Evolutionary conservation across 2,329 filamentous ascomycete species (phyloP).

Genomic region (Epichloe hybrida): DNA sequence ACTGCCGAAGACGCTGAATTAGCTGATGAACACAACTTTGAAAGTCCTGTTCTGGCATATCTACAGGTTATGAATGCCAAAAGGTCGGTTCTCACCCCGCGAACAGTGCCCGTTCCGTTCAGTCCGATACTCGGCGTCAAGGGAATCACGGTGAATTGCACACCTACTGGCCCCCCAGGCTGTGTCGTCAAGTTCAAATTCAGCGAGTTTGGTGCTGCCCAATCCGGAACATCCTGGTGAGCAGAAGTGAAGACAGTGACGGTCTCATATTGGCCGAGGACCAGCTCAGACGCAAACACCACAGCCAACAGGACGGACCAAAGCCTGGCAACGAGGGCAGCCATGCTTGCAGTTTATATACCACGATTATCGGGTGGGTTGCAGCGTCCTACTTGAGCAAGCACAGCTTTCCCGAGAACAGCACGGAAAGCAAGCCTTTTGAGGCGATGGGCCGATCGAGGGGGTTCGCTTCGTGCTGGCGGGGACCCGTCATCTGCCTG

Average conservation of each 20-base stretch:
- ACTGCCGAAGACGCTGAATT: constrained; percentile 16
- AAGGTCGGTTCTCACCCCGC: constrained; percentile 21
- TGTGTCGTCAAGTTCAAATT: constrained; percentile 24
- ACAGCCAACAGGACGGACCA: constrained; percentile 7
- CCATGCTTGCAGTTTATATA: neutral
- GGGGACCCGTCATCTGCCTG: constrained; percentile 2
- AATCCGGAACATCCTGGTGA: constrained; percentile 22
- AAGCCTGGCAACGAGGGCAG: neutral
- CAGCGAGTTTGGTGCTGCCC: constrained; percentile 27
- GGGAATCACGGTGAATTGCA: constrained; percentile 31
- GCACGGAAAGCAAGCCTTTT: neutral
- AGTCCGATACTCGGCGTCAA: constrained; percentile 28
- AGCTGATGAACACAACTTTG: neutral
- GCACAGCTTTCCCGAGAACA: neutral
- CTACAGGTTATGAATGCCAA: neutral
- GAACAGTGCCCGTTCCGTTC: constrained; percentile 23
- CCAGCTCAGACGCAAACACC: constrained; percentile 16
- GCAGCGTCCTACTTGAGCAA: neutral
- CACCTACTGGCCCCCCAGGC: constrained; percentile 13
- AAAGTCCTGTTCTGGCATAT: neutral
- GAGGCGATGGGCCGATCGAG: neutral
- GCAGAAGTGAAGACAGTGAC: constrained; percentile 19
- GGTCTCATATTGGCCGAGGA: constrained; percentile 17
- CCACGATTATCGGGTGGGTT: neutral
- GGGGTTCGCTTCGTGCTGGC: neutral